phyloP scores from a whole-genome alignment of 1,284 basidiomycete genomes.

The Inonotus obliquus region DNA sequence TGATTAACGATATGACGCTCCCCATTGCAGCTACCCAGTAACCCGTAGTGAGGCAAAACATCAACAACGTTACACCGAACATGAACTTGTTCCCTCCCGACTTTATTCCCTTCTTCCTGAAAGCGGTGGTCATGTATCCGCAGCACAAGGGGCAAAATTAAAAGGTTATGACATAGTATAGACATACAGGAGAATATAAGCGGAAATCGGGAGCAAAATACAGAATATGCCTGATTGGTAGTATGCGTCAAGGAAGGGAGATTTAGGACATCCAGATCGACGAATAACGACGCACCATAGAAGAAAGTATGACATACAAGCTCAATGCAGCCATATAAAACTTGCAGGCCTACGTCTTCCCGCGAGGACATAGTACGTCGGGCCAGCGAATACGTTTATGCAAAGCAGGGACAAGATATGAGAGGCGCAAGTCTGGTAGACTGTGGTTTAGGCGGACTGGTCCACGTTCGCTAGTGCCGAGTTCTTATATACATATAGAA shows the following conservation, averaged over 20 bases:
- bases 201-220: background rate
- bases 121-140: background rate
- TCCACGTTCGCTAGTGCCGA: too few relatives aligned
- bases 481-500: too few relatives aligned
- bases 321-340: background rate
- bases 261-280: background rate
- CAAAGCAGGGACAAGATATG: background rate
- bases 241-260: too few relatives aligned
- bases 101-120: background rate
- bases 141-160: background rate
- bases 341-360: background rate
- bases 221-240: background rate
- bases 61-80: background rate
- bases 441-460: too few relatives aligned
- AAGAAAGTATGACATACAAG: slow-evolving; percentile 3
- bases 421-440: too few relatives aligned
- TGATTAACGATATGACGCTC: background rate
- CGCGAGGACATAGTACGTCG: background rate
- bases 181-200: background rate
- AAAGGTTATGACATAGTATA: background rate
- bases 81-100: background rate
- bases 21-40: background rate
- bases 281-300: background rate
- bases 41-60: background rate
- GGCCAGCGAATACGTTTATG: background rate